Percentiles rank a stretch among this genome's conserved stretches.
These are phyloP conservation scores for Leptodermis oblonga DNA, from an alignment of 257 asterid genomes.

Conservation along the genomic window DNA sequence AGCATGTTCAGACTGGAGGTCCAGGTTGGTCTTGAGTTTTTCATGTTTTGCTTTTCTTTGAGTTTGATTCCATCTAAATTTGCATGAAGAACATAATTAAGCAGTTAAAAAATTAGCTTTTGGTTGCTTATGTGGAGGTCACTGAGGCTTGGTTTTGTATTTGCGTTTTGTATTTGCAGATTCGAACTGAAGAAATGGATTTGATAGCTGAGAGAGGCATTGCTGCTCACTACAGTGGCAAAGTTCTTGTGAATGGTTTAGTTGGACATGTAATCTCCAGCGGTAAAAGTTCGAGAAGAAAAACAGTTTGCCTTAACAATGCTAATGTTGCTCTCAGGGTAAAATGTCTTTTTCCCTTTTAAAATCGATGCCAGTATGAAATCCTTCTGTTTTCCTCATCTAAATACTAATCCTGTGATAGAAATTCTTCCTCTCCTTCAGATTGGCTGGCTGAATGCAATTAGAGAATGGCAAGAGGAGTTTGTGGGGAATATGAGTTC, in stretches of 20 bases:
- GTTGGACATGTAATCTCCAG: constrained; percentile 61
- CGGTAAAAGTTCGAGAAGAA: constrained; percentile 53
- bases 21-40: constrained; percentile 48
- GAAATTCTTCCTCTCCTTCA: constrained; percentile 30
- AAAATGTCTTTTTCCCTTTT: constrained; percentile 22
- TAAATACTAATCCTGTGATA: constrained; percentile 18
- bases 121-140: not conserved
- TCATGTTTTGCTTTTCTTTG: not conserved
- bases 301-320: constrained; percentile 70
- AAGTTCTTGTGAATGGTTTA: constrained; percentile 69
- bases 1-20: constrained; percentile 93
- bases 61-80: not conserved
- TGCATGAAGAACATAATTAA: not conserved
- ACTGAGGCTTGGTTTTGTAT: not conserved
- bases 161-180: constrained; percentile 38
- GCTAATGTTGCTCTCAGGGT: constrained; percentile 94
- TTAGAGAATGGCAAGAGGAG: constrained; percentile 98
- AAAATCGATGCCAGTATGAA: not conserved
- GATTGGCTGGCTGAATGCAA: constrained; percentile 98
- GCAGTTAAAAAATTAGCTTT: not conserved
- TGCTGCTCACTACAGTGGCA: constrained; percentile 92
- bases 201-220: constrained; percentile 91
- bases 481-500: constrained; percentile 97
- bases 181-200: constrained; percentile 93
- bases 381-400: constrained; percentile 10